Evolutionary conservation across 2,329 filamentous ascomycete genomes (phyloP), one percentile per base, ranked within the genome.

Genomic region (Penicillium sp.): DNA sequence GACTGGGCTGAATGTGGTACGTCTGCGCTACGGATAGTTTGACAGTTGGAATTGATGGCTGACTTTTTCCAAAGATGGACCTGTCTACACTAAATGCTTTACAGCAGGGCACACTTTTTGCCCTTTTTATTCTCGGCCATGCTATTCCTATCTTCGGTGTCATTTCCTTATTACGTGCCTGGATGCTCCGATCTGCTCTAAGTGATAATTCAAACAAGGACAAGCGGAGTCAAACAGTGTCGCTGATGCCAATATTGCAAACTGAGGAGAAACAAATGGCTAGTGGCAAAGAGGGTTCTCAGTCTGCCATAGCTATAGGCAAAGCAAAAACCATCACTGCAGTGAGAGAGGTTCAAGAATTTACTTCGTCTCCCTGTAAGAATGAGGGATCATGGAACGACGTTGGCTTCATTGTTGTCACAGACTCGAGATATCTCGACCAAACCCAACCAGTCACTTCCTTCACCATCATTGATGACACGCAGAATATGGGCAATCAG

Each of bases 31-130:
- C 2, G 21, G 15, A 13, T 9, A 27, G 12, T 40, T 4, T 30
- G 13, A 3, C 8, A 13, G 9, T 10, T 4, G n/a, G 15, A 27
- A n/a, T 30, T 8, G 9, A 51, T 24, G 7, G 21, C 21, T 50
- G 13, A 34, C 24, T 1, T 12, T 36, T n/a, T 10, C n/a, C 29
- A 12, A 17, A 71, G 68, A 46, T 73, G 12, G 66, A 70, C 41
- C 73, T 89, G 18, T 85, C 81, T 43, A 72, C 76, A 18, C 65
- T 90, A 62, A 89, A 84, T 29, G 84, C 81, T 0, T 85, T 84
- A 63, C 88, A 90, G 67, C 87, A 90, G 67, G 70, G 82, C 26
- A 72, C 87, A 30, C 75, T 90, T 7, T 88, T 85, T 62, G 54
- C 84, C 3, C 74, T 88, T 32, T 86, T 89, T 53, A 74, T 89